These are phyloP conservation scores for Gynostemma pentaphyllum DNA, from an alignment of 306 rosid genomes.

Conservation along the genomic window DNA sequence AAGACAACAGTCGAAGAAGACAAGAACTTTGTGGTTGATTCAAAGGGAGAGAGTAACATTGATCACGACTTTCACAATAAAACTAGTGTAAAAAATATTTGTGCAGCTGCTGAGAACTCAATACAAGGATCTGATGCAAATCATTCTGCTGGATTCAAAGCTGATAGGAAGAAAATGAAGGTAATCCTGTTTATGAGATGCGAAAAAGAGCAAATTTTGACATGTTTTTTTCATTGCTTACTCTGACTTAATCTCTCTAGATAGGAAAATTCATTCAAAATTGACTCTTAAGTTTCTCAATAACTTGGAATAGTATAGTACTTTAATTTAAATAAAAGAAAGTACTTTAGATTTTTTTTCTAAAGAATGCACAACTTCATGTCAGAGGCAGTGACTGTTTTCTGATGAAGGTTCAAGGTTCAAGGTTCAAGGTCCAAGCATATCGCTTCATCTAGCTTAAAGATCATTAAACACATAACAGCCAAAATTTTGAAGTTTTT, in stretches of 20 bases:
- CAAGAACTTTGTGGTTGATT: slow-evolving; percentile 31
- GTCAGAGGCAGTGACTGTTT: not conserved
- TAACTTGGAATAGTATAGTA: not conserved
- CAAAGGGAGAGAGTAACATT: slow-evolving; percentile 22
- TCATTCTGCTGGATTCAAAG: slow-evolving; percentile 30
- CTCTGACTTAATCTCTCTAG: not conserved
- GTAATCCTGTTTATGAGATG: slow-evolving; percentile 16
- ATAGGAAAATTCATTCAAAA: not conserved
- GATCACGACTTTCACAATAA: slow-evolving; percentile 19
- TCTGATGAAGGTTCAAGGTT: not conserved
- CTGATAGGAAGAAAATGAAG: slow-evolving; percentile 69
- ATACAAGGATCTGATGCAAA: slow-evolving; percentile 17
- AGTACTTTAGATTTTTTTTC: not conserved
- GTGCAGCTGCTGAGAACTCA: not conserved
- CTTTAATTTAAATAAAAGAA: not conserved
- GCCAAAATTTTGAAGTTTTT: not conserved
- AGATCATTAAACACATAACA: not conserved
- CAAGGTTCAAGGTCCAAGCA: not conserved
- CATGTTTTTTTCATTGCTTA: not conserved
- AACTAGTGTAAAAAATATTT: slow-evolving; percentile 11
- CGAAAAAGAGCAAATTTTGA: not conserved
- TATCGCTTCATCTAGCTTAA: not conserved
- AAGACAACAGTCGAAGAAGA: slow-evolving; percentile 32
- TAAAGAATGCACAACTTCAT: not conserved
- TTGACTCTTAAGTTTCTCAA: too few relatives aligned